Evolutionary conservation across 495 filamentous ascomycete species (phyloP), one percentile per base, ranked within the genome.

Genomic region (Daldinia caldariorum): DNA sequence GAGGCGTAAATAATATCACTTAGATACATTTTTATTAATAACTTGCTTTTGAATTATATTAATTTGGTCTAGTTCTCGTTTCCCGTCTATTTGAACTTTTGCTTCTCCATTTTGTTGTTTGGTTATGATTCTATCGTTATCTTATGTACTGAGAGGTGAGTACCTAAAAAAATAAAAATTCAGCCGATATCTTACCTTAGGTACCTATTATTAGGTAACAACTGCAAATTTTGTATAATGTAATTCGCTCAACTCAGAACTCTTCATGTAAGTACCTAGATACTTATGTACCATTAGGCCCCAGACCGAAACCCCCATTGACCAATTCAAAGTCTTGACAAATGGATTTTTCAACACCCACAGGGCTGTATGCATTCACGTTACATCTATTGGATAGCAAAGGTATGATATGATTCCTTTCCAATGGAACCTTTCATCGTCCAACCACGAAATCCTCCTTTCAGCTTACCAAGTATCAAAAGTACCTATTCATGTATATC

Each of bases 401-500:
- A 43, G 20, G 37, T 35, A 66, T 22, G 26, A 67, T 47, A 57
- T 43, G 38, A 67, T 50, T 22, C 8, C 22, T 32, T 53, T 0
- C 8, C 10, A 31, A 53, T 53, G n/a, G 22, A 32, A 29, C 50
- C 7, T 31, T 32, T 47, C 18, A 10, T 47, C 3, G 26, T 41
- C 69, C 69, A 71, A 71, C 69, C 69, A 67, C 49, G 32, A 20
- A 54, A 55, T 18, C 26, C 1, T n/a, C 38, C 59, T 63, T 67
- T 71, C 58, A 63, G 63, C 69, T 71, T 71, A 71, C 69, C 8
- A 31, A 53, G 26, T 53, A 29, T 53, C 13, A 12, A 45, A 45
- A 14, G 43, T 61, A 49, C 38, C 26, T 3, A 26, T 37, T 16
- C 50, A 56, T 37, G 32, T 56, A 56, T 32, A 26, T 26, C 26